Conservation (phyloP, 2,329 filamentous ascomycete species). For the Phialocephala subalpina region DNA sequence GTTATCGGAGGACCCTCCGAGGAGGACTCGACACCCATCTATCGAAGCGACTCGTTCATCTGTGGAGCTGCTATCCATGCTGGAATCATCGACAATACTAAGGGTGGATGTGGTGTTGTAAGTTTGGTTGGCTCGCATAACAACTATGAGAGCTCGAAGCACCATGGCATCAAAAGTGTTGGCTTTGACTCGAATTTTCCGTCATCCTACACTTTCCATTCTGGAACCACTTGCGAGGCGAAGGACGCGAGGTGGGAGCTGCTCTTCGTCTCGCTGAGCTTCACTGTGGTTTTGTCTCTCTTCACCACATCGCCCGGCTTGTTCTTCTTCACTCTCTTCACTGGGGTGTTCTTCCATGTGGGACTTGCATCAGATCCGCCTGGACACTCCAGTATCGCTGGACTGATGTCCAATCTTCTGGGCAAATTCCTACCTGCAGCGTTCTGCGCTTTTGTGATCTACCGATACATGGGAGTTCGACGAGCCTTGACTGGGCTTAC, state of each 20-base stretch:
- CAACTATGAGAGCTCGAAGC: conserved; percentile 68
- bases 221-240: conserved; percentile 70
- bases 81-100: conserved; percentile 74
- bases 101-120: conserved; percentile 85
- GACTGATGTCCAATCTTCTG: conserved; percentile 78
- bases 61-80: conserved; percentile 87
- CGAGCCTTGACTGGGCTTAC: conserved; percentile 76
- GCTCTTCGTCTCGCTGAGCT: conserved; percentile 81
- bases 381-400: conserved; percentile 68
- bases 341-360: conserved; percentile 87
- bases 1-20: conserved; percentile 71
- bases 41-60: conserved; percentile 89
- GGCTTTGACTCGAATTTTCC: conserved; percentile 91
- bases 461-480: conserved; percentile 79
- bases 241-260: conserved; percentile 85
- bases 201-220: conserved; percentile 80
- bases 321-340: conserved; percentile 87
- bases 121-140: conserved; percentile 73
- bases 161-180: conserved; percentile 79
- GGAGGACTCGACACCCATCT: conserved; percentile 60
- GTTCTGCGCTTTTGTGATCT: conserved; percentile 89
- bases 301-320: conserved; percentile 81
- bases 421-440: conserved; percentile 87
- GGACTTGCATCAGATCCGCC: conserved; percentile 91
- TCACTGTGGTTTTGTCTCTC: conserved; percentile 79